Evolutionary conservation across 306 rosid species (phyloP).

Genomic region (Cucumis melo): DNA sequence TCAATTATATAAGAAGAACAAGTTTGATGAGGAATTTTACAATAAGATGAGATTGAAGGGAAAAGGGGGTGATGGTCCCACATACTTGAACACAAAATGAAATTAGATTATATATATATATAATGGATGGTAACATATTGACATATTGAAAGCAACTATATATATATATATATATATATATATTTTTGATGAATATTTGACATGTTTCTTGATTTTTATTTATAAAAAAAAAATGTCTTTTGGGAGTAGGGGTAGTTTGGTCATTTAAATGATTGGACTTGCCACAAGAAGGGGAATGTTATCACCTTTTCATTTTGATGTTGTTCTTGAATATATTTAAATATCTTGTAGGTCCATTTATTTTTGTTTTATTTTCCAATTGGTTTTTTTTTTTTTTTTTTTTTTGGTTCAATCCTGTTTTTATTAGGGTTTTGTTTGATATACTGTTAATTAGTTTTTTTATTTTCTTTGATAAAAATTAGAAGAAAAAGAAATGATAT

Average conservation of each 20-base stretch:
- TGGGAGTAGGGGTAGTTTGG: background rate
- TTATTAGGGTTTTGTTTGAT: too few relatives aligned
- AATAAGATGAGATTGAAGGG: background rate
- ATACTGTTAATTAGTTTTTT: too few relatives aligned
- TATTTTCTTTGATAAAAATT: too few relatives aligned
- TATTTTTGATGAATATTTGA: too few relatives aligned
- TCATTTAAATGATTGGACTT: background rate
- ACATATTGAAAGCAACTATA: background rate
- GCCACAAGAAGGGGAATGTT: background rate
- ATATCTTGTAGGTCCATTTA: background rate
- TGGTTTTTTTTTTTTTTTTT: too few relatives aligned
- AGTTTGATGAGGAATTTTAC: background rate
- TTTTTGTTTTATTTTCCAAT: background rate
- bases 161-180: too few relatives aligned
- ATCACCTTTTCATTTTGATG: background rate
- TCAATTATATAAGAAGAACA: background rate
- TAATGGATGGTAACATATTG: background rate
- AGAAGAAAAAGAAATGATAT: too few relatives aligned
- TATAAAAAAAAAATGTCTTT: too few relatives aligned
- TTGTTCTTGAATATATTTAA: background rate
- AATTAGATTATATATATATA: background rate
- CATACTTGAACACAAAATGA: background rate
- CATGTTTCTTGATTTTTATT: too few relatives aligned
- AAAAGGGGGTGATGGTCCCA: background rate
- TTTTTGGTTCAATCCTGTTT: too few relatives aligned